Percentiles rank a stretch among this genome's conserved stretches.
phyloP scores from a whole-genome alignment of 2,329 filamentous ascomycete species.

The Fonsecaea nubica region DNA sequence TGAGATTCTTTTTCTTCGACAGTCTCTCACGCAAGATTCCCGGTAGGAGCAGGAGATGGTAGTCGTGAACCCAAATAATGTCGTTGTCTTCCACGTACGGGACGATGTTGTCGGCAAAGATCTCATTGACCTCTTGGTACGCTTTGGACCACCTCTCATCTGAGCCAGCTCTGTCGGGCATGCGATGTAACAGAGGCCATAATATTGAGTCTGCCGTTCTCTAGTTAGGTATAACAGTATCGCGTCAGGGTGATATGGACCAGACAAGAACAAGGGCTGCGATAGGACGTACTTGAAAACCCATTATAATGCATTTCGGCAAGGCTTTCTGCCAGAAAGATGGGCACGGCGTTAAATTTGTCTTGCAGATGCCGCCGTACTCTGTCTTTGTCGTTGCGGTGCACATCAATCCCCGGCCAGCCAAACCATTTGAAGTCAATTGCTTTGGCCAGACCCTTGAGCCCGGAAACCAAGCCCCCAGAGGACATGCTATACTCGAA shows the following conservation, averaged over 20 bases:
- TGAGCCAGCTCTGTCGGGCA: conserved; percentile 72
- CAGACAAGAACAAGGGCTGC: background rate
- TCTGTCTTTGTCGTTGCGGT: conserved; percentile 76
- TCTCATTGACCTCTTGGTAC: conserved; percentile 84
- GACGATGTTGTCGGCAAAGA: conserved; percentile 84
- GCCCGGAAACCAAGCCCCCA: conserved; percentile 88
- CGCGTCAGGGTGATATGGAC: background rate
- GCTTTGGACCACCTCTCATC: conserved; percentile 80
- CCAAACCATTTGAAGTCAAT: conserved; percentile 98
- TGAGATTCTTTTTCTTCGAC: conserved; percentile 73
- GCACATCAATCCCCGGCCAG: conserved; percentile 93
- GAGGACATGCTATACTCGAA: conserved; percentile 97
- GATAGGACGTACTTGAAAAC: conserved; percentile 75
- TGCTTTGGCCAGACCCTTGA: conserved; percentile 88
- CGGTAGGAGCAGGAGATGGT: conserved; percentile 94
- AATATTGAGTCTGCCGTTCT: conserved; percentile 77
- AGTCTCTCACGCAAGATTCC: conserved; percentile 82
- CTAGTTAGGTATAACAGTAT: background rate
- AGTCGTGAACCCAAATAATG: conserved; percentile 94
- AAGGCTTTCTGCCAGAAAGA: conserved; percentile 91
- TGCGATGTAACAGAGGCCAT: conserved; percentile 97
- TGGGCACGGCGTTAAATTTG: conserved; percentile 85
- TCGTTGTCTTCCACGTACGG: conserved; percentile 84
- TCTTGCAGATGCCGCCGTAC: conserved; percentile 81
- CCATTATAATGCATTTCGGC: conserved; percentile 95